Percentiles rank a stretch among this genome's conserved stretches.
phyloP scores from a whole-genome alignment of 345 rosid genomes.

The Camelina laxa region DNA sequence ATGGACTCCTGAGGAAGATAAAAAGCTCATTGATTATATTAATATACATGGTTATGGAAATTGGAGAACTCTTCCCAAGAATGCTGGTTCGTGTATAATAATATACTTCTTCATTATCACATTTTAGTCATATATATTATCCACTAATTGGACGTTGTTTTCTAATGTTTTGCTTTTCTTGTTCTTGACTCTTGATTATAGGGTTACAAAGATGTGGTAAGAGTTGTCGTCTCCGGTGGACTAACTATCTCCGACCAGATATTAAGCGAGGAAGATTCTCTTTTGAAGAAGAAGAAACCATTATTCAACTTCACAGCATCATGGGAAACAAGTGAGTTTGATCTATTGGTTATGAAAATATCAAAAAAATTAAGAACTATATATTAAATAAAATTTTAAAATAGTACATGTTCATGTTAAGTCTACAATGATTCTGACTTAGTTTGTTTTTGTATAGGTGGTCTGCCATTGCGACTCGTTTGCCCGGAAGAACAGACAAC shows the following conservation, averaged over 20 bases:
- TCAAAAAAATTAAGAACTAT: too few species aligned
- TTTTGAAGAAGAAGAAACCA: slow-evolving; percentile 75
- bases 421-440: neutral
- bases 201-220: slow-evolving; percentile 79
- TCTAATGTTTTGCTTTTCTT: neutral
- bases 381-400: too few species aligned
- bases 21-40: slow-evolving; percentile 66
- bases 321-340: slow-evolving; percentile 78
- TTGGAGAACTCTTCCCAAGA: slow-evolving; percentile 88
- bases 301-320: slow-evolving; percentile 71
- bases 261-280: slow-evolving; percentile 84
- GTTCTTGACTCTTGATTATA: slow-evolving; percentile 22
- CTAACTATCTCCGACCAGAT: slow-evolving; percentile 85
- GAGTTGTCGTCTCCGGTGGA: slow-evolving; percentile 91
- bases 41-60: slow-evolving; percentile 75
- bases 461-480: slow-evolving; percentile 83
- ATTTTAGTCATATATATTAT: neutral
- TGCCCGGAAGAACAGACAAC: slow-evolving; percentile 90
- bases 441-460: slow-evolving; percentile 54
- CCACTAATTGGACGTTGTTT: neutral
- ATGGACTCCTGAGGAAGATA: slow-evolving; percentile 91
- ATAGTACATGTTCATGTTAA: neutral
- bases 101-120: neutral
- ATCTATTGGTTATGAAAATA: too few species aligned
- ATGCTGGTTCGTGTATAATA: slow-evolving; percentile 60